A percentile compares a stretch with the other conserved stretches of the same genome.
Evolutionary conservation across 192 early-diverging fungal species (phyloP).

Genomic region (Coemansia asiatica): DNA sequence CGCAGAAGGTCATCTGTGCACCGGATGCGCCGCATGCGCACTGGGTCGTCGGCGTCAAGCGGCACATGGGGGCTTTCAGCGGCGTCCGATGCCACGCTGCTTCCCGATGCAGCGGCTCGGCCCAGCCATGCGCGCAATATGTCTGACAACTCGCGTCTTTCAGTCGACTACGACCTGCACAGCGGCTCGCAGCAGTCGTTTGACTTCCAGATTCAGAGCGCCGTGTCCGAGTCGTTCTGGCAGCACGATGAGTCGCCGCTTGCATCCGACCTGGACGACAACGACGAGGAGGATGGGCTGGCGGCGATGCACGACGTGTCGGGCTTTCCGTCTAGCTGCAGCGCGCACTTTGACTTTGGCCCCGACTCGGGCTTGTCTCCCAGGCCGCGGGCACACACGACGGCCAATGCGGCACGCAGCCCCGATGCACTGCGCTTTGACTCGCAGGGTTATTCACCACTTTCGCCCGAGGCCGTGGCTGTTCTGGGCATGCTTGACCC

Average conservation of each 20-base stretch:
- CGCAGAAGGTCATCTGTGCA: constrained; percentile 37
- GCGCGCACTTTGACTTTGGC: constrained; percentile 47
- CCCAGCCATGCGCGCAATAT: constrained; percentile 27
- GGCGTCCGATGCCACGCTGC: constrained; percentile 31
- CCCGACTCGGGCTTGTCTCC: constrained; percentile 27
- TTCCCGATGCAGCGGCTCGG: constrained; percentile 12
- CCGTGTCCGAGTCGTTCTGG: constrained; percentile 34
- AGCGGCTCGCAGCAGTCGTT: constrained; percentile 12
- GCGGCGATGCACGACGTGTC: constrained; percentile 20
- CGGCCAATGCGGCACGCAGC: constrained; percentile 15
- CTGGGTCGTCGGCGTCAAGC: constrained; percentile 28
- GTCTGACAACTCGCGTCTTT: constrained; percentile 34
- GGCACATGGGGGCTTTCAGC: constrained; percentile 29
- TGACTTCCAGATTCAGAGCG: constrained; percentile 39
- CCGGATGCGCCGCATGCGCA: constrained; percentile 28
- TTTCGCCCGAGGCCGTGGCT: constrained; percentile 7
- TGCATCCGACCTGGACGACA: constrained; percentile 17
- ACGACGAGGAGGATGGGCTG: constrained; percentile 18
- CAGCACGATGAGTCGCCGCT: constrained; percentile 32
- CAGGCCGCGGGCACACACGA: constrained; percentile 24
- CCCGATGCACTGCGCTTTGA: constrained; percentile 23
- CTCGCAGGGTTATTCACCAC: not conserved
- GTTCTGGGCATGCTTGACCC: constrained; percentile 37
- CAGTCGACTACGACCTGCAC: constrained; percentile 7
- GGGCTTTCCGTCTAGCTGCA: constrained; percentile 50